phyloP scores from a whole-genome alignment of 176 grass and related monocot genomes.

The Eleusine indica region DNA sequence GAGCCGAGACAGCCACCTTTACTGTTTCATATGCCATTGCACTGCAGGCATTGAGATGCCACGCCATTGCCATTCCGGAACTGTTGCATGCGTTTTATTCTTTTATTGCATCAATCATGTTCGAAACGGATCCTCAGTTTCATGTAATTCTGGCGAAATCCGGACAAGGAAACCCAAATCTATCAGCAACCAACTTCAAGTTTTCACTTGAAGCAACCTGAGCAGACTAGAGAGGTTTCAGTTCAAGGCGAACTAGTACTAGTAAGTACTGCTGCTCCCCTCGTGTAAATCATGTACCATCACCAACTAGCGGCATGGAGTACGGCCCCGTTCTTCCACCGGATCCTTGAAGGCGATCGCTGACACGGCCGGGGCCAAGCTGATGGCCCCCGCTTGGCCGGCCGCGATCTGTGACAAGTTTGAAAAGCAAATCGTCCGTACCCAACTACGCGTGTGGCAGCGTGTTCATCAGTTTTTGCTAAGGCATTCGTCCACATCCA shows the following conservation, averaged over 20 bases:
- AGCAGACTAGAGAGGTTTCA: not conserved
- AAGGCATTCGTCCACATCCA: constrained; percentile 23
- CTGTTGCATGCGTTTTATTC: no score
- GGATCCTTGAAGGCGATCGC: not conserved
- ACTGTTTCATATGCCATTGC: constrained; percentile 52
- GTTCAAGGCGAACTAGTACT: not conserved
- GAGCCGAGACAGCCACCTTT: not conserved
- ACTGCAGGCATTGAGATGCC: constrained; percentile 27
- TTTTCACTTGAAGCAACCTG: not conserved
- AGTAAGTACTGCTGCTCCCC: no score
- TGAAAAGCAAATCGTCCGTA: constrained; percentile 12
- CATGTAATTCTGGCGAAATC: not conserved
- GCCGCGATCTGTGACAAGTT: not conserved
- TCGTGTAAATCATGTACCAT: constrained; percentile 1
- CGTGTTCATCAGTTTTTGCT: constrained; percentile 11
- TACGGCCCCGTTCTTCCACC: not conserved
- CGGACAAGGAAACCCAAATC: not conserved
- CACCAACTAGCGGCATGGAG: not conserved
- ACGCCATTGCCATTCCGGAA: not conserved
- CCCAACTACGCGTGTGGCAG: not conserved
- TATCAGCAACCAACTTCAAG: not conserved
- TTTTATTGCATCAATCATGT: no score
- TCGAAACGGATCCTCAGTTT: not conserved
- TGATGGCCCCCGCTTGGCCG: no score
- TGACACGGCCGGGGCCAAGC: not conserved